phyloP scores from a whole-genome alignment of 2,329 filamentous ascomycete species.

The Trichoderma breve region DNA sequence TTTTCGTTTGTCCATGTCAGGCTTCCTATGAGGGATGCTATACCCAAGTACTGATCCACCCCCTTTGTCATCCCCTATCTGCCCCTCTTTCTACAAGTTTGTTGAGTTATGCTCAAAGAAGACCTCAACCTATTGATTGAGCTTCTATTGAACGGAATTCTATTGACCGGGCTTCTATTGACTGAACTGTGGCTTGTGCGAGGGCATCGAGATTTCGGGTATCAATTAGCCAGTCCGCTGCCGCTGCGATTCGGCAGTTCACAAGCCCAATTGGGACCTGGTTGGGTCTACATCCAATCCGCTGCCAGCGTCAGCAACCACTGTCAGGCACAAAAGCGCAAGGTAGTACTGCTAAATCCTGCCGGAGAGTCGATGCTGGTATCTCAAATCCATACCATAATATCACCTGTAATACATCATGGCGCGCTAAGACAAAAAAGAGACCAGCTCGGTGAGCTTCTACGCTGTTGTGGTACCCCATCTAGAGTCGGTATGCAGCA shows the following conservation, averaged over 20 bases:
- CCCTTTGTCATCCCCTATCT: not conserved
- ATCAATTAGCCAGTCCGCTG: not conserved
- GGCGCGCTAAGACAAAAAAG: constrained; percentile 1
- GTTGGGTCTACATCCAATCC: not conserved
- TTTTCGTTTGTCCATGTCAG: not conserved
- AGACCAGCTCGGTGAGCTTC: not conserved
- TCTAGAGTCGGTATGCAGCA: not conserved
- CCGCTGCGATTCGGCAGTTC: not conserved
- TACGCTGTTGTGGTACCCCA: not conserved
- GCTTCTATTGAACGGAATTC: not conserved
- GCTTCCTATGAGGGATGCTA: not conserved
- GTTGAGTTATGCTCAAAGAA: not conserved
- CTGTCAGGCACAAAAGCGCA: not conserved
- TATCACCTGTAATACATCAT: not conserved
- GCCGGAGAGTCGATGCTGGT: not conserved
- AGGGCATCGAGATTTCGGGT: not conserved
- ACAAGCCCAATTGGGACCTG: not conserved
- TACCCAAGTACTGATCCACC: not conserved
- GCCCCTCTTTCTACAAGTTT: not conserved
- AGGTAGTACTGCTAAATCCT: not conserved
- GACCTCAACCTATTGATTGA: not conserved
- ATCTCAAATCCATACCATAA: not conserved
- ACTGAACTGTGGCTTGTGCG: not conserved
- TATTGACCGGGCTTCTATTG: not conserved
- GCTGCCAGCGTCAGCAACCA: not conserved